phyloP scores from a whole-genome alignment of 2,329 filamentous ascomycete genomes.

The Graphium sp. region DNA sequence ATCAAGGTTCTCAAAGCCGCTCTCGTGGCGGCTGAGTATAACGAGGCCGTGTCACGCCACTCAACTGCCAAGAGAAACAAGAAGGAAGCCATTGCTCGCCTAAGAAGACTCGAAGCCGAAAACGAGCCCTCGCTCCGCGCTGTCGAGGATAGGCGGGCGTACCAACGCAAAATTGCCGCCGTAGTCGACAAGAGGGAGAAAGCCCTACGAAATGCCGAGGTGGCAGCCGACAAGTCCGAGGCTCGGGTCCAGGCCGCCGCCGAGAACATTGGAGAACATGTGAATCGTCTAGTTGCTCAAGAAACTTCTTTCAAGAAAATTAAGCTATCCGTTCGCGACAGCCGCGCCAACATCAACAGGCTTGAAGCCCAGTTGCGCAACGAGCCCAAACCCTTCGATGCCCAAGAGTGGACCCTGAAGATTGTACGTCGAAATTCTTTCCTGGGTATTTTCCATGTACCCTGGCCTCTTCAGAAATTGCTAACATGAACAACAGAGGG shows the following conservation, averaged over 20 bases:
- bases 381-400: conserved; percentile 49
- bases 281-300: conserved; percentile 4
- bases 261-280: conserved; percentile 10
- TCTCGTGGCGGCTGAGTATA: conserved; percentile 50
- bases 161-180: conserved; percentile 38
- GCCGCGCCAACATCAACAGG: conserved; percentile 17
- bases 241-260: conserved; percentile 16
- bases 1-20: conserved; percentile 49
- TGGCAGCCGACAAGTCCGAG: conserved; percentile 25
- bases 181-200: conserved; percentile 37
- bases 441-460: not conserved
- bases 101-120: conserved; percentile 40
- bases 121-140: conserved; percentile 51
- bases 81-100: conserved; percentile 34
- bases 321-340: conserved; percentile 5
- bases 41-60: conserved; percentile 19
- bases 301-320: conserved; percentile 4
- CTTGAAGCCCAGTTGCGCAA: conserved; percentile 39
- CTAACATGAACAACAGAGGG: conserved; percentile 27
- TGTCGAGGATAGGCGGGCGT: conserved; percentile 53
- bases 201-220: conserved; percentile 36
- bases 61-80: conserved; percentile 31
- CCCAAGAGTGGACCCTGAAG: conserved; percentile 51
- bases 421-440: conserved; percentile 35
- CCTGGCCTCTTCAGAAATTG: not conserved